These are phyloP conservation scores for Delitschia confertaspora DNA, from an alignment of 495 filamentous ascomycete genomes.

Conservation along the genomic window DNA sequence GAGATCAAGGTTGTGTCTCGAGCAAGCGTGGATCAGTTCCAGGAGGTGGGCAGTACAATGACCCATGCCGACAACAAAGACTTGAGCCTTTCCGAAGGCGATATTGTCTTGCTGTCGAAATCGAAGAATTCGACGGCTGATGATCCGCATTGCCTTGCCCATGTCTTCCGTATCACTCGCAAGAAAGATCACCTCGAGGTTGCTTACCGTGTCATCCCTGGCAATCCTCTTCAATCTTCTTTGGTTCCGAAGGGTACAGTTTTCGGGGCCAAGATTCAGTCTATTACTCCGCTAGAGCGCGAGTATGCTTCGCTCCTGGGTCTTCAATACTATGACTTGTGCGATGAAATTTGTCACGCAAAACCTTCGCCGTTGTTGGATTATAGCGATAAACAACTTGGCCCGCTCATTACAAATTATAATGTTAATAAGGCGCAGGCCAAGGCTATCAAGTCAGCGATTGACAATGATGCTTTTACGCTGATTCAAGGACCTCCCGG, in stretches of 20 bases:
- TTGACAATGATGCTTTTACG: conserved; percentile 92
- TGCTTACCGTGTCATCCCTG: conserved; percentile 69
- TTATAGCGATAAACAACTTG: conserved; percentile 63
- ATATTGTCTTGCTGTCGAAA: conserved; percentile 77
- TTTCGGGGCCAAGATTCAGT: conserved; percentile 69
- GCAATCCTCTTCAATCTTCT: conserved; percentile 44
- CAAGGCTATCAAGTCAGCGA: conserved; percentile 82
- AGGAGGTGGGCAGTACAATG: conserved; percentile 81
- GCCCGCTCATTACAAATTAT: conserved; percentile 61
- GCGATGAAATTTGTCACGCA: conserved; percentile 78
- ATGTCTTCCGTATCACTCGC: conserved; percentile 65
- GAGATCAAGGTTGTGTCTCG: conserved; percentile 78
- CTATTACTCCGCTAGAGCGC: conserved; percentile 83
- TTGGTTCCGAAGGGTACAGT: conserved; percentile 55
- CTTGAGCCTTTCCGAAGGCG: conserved; percentile 66
- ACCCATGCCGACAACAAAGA: conserved; percentile 60
- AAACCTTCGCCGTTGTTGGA: conserved; percentile 78
- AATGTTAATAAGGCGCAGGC: conserved; percentile 81
- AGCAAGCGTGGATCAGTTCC: conserved; percentile 81
- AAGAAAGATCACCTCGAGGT: conserved; percentile 75
- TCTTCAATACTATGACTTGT: conserved; percentile 89
- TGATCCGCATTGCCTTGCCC: conserved; percentile 73
- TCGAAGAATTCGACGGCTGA: conserved; percentile 48
- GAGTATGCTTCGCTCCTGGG: conserved; percentile 88
- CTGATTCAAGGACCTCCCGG: conserved; percentile 93